Conservation (phyloP, 106 monocot genomes). For the Hemerocallis citrina region DNA sequence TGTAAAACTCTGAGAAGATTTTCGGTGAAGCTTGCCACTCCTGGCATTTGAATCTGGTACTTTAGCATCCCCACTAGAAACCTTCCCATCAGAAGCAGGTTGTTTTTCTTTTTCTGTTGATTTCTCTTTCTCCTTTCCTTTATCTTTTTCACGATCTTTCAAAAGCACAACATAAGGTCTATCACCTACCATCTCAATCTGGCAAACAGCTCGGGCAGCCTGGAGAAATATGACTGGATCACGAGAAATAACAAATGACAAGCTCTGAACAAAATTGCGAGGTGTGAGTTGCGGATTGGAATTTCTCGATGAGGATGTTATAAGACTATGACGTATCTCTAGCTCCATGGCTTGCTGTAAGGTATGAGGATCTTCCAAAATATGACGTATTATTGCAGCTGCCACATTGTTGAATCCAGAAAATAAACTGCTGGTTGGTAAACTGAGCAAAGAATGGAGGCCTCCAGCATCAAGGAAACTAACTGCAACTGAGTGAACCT, state of each 20-base stretch:
- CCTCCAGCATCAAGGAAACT: constrained; percentile 82
- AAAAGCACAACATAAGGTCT: constrained; percentile 73
- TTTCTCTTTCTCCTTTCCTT: constrained; percentile 79
- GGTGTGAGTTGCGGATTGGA: constrained; percentile 70
- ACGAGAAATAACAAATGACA: constrained; percentile 74
- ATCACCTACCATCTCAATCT: constrained; percentile 92
- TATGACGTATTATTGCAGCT: constrained; percentile 82
- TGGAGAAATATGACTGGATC: constrained; percentile 80
- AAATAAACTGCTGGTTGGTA: constrained; percentile 81
- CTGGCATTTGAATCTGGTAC: constrained; percentile 48
- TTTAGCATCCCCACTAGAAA: constrained; percentile 29
- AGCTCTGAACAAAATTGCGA: constrained; percentile 80
- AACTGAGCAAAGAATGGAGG: constrained; percentile 65
- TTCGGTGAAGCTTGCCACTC: constrained; percentile 62
- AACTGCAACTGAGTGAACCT: constrained; percentile 76
- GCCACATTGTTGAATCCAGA: constrained; percentile 88
- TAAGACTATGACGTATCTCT: constrained; percentile 86
- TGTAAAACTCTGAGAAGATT: constrained; percentile 82
- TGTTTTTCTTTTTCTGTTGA: constrained; percentile 61
- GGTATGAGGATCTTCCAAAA: constrained; percentile 94
- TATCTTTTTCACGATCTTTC: constrained; percentile 97
- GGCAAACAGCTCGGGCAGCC: constrained; percentile 85
- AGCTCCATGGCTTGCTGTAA: constrained; percentile 98
- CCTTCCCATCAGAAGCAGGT: constrained; percentile 18
- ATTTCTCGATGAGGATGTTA: constrained; percentile 65